Conservation (phyloP, 768 basidiomycete species). For the Cytidiella melzeri region DNA sequence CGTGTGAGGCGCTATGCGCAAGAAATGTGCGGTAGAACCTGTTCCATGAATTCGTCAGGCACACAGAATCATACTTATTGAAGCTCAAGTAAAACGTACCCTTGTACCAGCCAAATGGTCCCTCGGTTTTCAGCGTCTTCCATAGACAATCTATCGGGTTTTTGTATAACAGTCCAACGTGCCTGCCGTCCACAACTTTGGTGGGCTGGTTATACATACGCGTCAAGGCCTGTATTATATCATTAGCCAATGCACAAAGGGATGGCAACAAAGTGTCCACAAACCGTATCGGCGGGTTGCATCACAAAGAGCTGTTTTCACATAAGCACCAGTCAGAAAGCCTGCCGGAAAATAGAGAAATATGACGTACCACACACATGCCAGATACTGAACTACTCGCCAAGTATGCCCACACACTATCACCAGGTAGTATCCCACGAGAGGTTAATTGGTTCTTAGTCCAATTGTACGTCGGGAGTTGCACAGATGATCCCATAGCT, state of each 20-base stretch:
- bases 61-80: background rate
- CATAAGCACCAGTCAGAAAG: background rate
- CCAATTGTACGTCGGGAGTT: constrained; percentile 93
- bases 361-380: constrained; percentile 74
- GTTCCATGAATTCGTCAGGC: background rate
- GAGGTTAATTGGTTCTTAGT: constrained; percentile 77
- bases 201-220: constrained; percentile 97
- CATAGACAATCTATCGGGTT: constrained; percentile 94
- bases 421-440: constrained; percentile 60
- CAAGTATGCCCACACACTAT: constrained; percentile 84
- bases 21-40: constrained; percentile 92
- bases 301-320: constrained; percentile 68
- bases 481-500: constrained; percentile 90
- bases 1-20: constrained; percentile 92
- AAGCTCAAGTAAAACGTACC: constrained; percentile 38
- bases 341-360: background rate
- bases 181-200: constrained; percentile 55
- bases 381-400: constrained; percentile 87
- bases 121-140: constrained; percentile 92
- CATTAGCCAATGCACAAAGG: background rate
- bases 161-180: constrained; percentile 75
- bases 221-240: constrained; percentile 61
- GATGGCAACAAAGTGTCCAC: constrained; percentile 18
- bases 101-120: constrained; percentile 93
- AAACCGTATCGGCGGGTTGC: constrained; percentile 90